Evolutionary conservation across 1,284 basidiomycete genomes (phyloP).

Genomic region (Cryptococcus jaspeensis): DNA sequence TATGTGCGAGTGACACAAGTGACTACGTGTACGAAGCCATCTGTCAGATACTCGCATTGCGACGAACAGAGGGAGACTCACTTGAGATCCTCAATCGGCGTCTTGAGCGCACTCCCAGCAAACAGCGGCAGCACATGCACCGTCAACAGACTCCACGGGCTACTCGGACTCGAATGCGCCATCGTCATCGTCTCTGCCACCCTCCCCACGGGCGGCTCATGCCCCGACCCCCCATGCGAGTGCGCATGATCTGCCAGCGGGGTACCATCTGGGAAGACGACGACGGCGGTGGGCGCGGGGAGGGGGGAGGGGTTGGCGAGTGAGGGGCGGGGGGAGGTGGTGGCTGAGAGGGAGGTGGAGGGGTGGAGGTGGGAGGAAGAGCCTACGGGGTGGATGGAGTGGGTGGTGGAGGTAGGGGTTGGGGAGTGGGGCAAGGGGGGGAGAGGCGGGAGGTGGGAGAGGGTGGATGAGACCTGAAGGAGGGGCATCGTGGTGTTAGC

Average conservation of each 20-base stretch:
- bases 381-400: constrained; percentile 2
- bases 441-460: constrained; percentile 44
- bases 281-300: constrained; percentile 19
- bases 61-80: constrained; percentile 21
- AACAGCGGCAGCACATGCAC: constrained; percentile 85
- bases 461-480: constrained; percentile 43
- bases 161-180: constrained; percentile 42
- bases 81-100: constrained; percentile 90
- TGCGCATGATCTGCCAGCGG: constrained; percentile 22
- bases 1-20: constrained; percentile 44
- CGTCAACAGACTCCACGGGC: constrained; percentile 76
- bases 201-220: constrained; percentile 10
- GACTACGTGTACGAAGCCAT: constrained; percentile 19
- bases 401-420: constrained; percentile 11
- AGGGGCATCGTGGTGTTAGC: neutral
- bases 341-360: constrained; percentile 1
- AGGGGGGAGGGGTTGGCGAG: neutral
- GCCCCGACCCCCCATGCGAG: neutral
- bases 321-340: neutral
- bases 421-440: constrained; percentile 36
- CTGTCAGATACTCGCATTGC: neutral
- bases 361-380: constrained; percentile 8
- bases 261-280: constrained; percentile 44
- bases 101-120: constrained; percentile 83
- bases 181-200: constrained; percentile 30